A percentile compares a stretch with the other conserved stretches of the same genome.
Conservation (phyloP, 1,139 yeast genomes). For the Kurtzmaniella quercitrusa region DNA sequence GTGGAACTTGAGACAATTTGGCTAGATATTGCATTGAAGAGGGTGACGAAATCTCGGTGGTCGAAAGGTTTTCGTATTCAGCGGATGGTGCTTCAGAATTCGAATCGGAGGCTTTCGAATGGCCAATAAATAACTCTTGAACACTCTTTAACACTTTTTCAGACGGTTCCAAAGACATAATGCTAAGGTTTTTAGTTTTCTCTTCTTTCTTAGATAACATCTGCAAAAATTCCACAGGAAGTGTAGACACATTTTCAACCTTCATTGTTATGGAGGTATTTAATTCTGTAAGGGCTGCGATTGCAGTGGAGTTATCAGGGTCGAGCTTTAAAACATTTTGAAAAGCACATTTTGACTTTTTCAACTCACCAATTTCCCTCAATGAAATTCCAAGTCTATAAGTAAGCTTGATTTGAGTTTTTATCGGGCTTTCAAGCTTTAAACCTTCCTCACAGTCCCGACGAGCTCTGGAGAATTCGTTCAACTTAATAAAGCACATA, state of each 20-base stretch:
- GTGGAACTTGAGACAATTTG: constrained; percentile 23
- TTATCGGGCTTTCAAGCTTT: constrained; percentile 19
- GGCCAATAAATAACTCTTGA: constrained; percentile 10
- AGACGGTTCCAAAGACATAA: not conserved
- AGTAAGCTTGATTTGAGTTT: constrained; percentile 45
- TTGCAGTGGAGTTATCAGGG: constrained; percentile 35
- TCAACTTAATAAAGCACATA: constrained; percentile 58
- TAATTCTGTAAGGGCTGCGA: constrained; percentile 19
- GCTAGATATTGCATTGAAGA: constrained; percentile 32
- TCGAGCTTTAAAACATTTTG: constrained; percentile 43
- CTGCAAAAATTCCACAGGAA: constrained; percentile 37
- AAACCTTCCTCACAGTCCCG: constrained; percentile 61
- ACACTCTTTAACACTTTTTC: constrained; percentile 12
- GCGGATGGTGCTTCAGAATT: not conserved
- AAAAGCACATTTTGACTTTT: constrained; percentile 33
- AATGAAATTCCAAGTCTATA: constrained; percentile 56
- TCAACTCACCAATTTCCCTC: constrained; percentile 25
- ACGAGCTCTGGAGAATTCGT: constrained; percentile 53
- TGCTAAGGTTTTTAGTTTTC: too few relatives aligned
- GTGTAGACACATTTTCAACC: constrained; percentile 33
- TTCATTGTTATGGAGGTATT: not conserved
- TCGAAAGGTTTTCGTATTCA: not conserved
- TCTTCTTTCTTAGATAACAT: not conserved
- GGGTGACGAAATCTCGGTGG: not conserved
- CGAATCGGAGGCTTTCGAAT: not conserved